phyloP scores from a whole-genome alignment of 768 basidiomycete genomes.

The Russula ochroleuca region DNA sequence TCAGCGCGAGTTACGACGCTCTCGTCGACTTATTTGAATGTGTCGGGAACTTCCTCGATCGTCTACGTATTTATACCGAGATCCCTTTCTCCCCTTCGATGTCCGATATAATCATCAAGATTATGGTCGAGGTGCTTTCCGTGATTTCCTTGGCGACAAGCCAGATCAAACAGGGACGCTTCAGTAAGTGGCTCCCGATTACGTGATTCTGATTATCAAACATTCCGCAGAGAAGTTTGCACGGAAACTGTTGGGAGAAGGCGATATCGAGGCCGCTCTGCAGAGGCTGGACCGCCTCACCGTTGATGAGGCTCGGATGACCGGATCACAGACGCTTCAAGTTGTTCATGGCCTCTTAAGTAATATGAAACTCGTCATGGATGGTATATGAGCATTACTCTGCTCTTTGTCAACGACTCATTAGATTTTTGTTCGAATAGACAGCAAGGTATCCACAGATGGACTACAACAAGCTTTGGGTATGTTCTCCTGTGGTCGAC shows the following conservation, averaged over 20 bases:
- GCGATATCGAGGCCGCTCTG: background rate
- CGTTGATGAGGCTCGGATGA: background rate
- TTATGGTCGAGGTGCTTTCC: background rate
- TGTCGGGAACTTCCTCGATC: slow-evolving; percentile 1
- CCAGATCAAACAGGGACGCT: background rate
- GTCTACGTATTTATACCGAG: background rate
- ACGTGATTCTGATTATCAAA: no score
- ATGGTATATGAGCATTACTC: background rate
- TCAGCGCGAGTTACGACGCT: slow-evolving; percentile 1
- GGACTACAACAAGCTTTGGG: background rate
- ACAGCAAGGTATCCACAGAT: background rate
- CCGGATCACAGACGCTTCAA: background rate
- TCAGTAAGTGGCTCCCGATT: background rate
- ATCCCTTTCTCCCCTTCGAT: background rate
- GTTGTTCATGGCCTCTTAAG: background rate
- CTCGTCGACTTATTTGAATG: slow-evolving; percentile 8
- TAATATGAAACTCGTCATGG: background rate
- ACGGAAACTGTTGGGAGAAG: background rate
- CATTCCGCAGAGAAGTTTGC: background rate
- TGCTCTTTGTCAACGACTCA: background rate
- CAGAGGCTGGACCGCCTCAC: background rate
- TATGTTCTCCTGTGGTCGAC: background rate
- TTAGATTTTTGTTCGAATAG: background rate
- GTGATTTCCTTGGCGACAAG: slow-evolving; percentile 3
- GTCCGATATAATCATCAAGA: background rate